Base-by-base conservation (phyloP, 768 basidiomycete species). In the Tricholomella constricta region DNA sequence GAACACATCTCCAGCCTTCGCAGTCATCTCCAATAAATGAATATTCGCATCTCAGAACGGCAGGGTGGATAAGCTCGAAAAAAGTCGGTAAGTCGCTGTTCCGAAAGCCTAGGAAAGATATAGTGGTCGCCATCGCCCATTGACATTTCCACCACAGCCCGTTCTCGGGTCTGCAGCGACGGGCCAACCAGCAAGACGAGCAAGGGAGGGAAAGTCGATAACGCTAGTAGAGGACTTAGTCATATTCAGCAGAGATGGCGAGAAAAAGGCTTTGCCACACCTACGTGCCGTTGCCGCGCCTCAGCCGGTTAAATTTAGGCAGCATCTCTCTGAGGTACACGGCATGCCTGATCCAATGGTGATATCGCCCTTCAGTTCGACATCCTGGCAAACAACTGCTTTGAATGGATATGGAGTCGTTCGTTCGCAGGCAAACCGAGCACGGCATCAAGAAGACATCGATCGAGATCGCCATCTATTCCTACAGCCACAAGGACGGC, bases 321-420 rank as follows among this genome's bases (percentile, higher is more conserved):
- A 94, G 62, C 86, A 94, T 94, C 67, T 98, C 96, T 37, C 86
- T 77, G 46, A 98, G 76, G 68, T 98, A 98, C 62, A 96, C 94
- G 4, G 86, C 83, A 62, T 98, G 95, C 65, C 89, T 65, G 90
- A 78, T 23, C 94, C 94, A 52, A 99, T 89, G 17, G 94, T 95
- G 48, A 96, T 90, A 63, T 94, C 89, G 45, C 97, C 96, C 66
- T 92, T 91, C 61, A 98, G 78, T 57, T 98, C 94, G 26, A 92
- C 91, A 73, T 97, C 94, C 65, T 93, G 89, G 66, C 91, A 93
- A 25, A 98, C 89, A 43, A 96, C 80, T 6, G 93, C 89, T 65
- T 86, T 92, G 94, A 90, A 59, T 96, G 92, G 40, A 97, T 91
- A n/a, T n/a, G n/a, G 29, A 29, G 29, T 72, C 72, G 1, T 59